phyloP scores from a whole-genome alignment of 139 green algal genomes.

The Nannochloris sp. region DNA sequence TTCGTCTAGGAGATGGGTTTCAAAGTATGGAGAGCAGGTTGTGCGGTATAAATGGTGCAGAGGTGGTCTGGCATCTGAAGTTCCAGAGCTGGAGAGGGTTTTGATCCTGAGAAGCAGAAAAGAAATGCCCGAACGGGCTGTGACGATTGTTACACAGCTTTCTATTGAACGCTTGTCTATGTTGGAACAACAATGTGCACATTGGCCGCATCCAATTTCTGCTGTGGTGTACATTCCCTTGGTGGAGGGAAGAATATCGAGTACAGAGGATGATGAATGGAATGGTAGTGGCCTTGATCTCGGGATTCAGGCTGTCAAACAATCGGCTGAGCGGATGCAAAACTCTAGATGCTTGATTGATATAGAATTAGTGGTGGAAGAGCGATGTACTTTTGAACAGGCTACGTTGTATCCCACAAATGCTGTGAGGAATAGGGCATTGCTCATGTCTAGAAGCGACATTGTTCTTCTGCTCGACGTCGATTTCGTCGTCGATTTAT shows the following conservation, averaged over 20 bases:
- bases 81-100: slow-evolving; percentile 24
- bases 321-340: neutral
- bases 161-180: slow-evolving; percentile 24
- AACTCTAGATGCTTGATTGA: slow-evolving; percentile 20
- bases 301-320: slow-evolving; percentile 10
- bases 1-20: slow-evolving; percentile 1
- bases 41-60: slow-evolving; percentile 22
- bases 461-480: slow-evolving; percentile 31
- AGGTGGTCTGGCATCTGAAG: slow-evolving; percentile 3
- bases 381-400: slow-evolving; percentile 18
- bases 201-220: slow-evolving; percentile 15
- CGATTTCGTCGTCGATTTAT: slow-evolving; percentile 23
- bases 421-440: slow-evolving; percentile 10
- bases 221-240: slow-evolving; percentile 32
- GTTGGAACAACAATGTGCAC: slow-evolving; percentile 27
- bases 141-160: slow-evolving; percentile 30
- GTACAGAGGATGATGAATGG: slow-evolving; percentile 16
- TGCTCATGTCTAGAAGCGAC: slow-evolving; percentile 2
- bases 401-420: slow-evolving; percentile 14
- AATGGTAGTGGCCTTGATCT: slow-evolving; percentile 16
- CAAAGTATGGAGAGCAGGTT: slow-evolving; percentile 11
- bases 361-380: slow-evolving; percentile 30
- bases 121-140: slow-evolving; percentile 5
- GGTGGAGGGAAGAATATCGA: slow-evolving; percentile 19
- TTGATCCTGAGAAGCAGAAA: slow-evolving; percentile 16